Evolutionary conservation across 2,329 filamentous ascomycete genomes (phyloP).

Genomic region (Clarireedia paspali): DNA sequence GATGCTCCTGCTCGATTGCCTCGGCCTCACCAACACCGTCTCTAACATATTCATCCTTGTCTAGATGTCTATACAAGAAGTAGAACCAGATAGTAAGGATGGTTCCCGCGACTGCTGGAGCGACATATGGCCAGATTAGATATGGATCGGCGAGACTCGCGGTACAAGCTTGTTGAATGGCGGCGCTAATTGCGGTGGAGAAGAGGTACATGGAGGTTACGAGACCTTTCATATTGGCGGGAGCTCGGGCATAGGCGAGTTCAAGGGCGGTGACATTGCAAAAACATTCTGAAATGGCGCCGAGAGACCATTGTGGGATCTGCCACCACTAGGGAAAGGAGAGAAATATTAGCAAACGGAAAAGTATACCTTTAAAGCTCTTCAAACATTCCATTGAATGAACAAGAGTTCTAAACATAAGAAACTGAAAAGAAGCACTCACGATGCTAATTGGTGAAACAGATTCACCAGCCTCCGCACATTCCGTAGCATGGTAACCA

Average conservation of each 20-base stretch:
- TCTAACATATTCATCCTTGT: slow-evolving; percentile 44
- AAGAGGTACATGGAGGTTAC: slow-evolving; percentile 63
- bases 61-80: slow-evolving; percentile 56
- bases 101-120: slow-evolving; percentile 54
- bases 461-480: slow-evolving; percentile 14
- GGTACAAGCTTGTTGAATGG: slow-evolving; percentile 14
- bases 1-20: neutral
- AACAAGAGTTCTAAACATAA: neutral
- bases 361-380: too few species aligned
- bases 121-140: slow-evolving; percentile 63
- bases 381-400: too few species aligned
- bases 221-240: slow-evolving; percentile 70
- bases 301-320: slow-evolving; percentile 35
- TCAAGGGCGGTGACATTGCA: slow-evolving; percentile 57
- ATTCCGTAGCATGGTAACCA: slow-evolving; percentile 34
- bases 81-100: slow-evolving; percentile 58
- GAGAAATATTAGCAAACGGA: too few species aligned
- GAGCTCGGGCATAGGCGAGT: slow-evolving; percentile 70
- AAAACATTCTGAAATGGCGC: slow-evolving; percentile 49
- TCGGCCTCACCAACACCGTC: neutral
- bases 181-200: slow-evolving; percentile 50
- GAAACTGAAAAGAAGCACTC: neutral
- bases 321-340: slow-evolving; percentile 22
- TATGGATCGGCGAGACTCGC: slow-evolving; percentile 46
- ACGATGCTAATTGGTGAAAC: slow-evolving; percentile 18